Conservation (phyloP, 2,329 filamentous ascomycete genomes). For the Beauveria medogensis region DNA sequence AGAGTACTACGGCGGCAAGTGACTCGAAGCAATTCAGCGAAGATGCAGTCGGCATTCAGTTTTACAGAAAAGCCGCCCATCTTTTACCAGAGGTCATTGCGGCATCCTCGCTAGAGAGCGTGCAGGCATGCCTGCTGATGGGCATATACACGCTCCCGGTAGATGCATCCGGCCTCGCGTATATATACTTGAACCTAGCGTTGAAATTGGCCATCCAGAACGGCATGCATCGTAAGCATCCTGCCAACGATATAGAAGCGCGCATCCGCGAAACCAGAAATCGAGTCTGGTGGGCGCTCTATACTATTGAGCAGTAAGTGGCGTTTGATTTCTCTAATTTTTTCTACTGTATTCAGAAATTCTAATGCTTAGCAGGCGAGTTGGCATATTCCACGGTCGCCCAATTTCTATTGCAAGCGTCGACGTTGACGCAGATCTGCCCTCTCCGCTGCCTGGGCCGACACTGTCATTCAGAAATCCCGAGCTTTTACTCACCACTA, state of each 20-base stretch:
- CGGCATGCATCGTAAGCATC: constrained; percentile 48
- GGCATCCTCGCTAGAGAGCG: constrained; percentile 46
- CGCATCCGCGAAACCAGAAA: constrained; percentile 44
- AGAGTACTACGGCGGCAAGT: background rate
- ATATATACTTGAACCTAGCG: constrained; percentile 48
- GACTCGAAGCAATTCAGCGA: constrained; percentile 30
- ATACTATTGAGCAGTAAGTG: constrained; percentile 45
- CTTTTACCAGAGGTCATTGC: constrained; percentile 50
- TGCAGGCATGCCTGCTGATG: constrained; percentile 49
- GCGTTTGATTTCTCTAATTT: background rate
- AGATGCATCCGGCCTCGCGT: constrained; percentile 47
- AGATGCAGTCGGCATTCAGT: constrained; percentile 45
- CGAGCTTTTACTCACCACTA: constrained; percentile 37
- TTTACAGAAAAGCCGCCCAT: constrained; percentile 48
- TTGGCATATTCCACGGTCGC: constrained; percentile 48
- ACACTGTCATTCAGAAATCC: constrained; percentile 33
- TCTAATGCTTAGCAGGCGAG: constrained; percentile 30
- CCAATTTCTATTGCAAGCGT: constrained; percentile 43
- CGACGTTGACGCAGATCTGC: constrained; percentile 47
- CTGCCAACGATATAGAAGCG: constrained; percentile 37
- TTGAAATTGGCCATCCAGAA: constrained; percentile 52
- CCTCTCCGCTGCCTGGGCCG: constrained; percentile 35
- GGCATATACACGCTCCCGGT: constrained; percentile 47
- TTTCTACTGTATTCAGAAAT: background rate
- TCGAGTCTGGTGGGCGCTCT: constrained; percentile 49